phyloP scores from a whole-genome alignment of 495 filamentous ascomycete species.

The Penicillium lividum region DNA sequence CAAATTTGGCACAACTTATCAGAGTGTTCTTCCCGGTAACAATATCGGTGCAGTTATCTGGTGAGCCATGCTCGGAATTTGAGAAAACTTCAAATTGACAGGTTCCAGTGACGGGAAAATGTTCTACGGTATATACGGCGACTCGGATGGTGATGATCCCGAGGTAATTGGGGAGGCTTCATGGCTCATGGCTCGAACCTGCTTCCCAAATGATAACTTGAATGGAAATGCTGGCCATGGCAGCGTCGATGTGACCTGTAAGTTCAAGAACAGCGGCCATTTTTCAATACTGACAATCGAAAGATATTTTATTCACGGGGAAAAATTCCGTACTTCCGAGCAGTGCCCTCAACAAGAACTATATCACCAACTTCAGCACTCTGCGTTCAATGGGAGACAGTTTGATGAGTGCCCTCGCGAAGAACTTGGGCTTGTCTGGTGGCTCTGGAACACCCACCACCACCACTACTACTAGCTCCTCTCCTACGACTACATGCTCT shows the following conservation, averaged over 20 bases:
- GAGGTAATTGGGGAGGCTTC: conserved; percentile 42
- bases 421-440: conserved; percentile 21
- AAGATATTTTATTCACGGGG: conserved; percentile 42
- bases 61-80: conserved; percentile 13
- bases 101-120: conserved; percentile 32
- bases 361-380: conserved; percentile 38
- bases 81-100: background rate
- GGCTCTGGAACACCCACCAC: conserved; percentile 10
- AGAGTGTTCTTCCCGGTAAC: conserved; percentile 30
- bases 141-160: conserved; percentile 36
- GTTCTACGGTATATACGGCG: conserved; percentile 44
- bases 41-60: conserved; percentile 43
- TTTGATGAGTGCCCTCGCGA: conserved; percentile 39
- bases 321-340: conserved; percentile 30
- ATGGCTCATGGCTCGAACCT: conserved; percentile 42
- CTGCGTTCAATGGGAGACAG: conserved; percentile 37
- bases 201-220: conserved; percentile 38
- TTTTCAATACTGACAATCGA: background rate
- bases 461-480: conserved; percentile 9
- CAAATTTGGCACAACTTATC: conserved; percentile 28
- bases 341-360: conserved; percentile 34
- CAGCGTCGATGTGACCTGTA: conserved; percentile 38
- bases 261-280: conserved; percentile 1
- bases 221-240: conserved; percentile 35
- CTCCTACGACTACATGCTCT: conserved; percentile 14